A percentile compares a stretch with the other conserved stretches of the same genome.
These are phyloP conservation scores for Cyberlindnera xylosilytica DNA, from an alignment of 805 yeast genomes.

Conservation along the genomic window DNA sequence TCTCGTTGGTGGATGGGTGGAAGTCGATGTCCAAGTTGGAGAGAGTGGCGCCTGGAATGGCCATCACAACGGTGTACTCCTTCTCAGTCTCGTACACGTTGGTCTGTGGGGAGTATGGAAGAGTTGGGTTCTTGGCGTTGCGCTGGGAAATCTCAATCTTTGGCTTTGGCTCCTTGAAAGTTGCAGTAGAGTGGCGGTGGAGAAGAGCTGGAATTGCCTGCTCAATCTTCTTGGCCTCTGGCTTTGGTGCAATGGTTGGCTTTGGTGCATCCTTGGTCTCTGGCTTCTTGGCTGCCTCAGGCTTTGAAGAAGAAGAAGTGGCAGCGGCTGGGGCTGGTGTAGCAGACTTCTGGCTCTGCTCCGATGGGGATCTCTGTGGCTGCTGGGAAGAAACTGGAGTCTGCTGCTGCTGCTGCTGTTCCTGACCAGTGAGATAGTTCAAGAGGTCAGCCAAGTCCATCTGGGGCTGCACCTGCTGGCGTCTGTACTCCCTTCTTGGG, in stretches of 20 bases:
- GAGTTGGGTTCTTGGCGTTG: conserved; percentile 27
- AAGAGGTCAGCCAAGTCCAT: conserved; percentile 12
- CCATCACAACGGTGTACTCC: conserved; percentile 44
- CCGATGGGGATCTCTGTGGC: neutral
- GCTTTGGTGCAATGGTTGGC: conserved; percentile 11
- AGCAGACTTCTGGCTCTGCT: neutral
- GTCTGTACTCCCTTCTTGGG: conserved; percentile 10
- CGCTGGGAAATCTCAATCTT: conserved; percentile 27
- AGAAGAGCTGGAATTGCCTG: conserved; percentile 7
- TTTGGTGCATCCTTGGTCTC: conserved; percentile 1
- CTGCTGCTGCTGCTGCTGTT: neutral
- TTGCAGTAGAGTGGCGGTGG: conserved; percentile 25
- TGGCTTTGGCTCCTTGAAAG: conserved; percentile 25
- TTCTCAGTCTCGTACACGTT: conserved; percentile 52
- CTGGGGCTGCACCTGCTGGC: conserved; percentile 7
- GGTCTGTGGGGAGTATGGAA: conserved; percentile 57
- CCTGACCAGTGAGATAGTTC: conserved; percentile 9
- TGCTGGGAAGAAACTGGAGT: neutral
- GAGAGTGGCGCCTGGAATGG: conserved; percentile 58
- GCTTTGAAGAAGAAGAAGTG: neutral
- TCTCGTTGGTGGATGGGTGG: conserved; percentile 54
- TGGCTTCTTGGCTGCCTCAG: neutral
- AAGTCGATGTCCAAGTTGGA: conserved; percentile 52
- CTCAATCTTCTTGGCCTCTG: conserved; percentile 5
- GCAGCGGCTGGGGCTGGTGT: neutral